phyloP scores from a whole-genome alignment of 108 stramenopile genomes.

The Stephanodiscus minutulus region DNA sequence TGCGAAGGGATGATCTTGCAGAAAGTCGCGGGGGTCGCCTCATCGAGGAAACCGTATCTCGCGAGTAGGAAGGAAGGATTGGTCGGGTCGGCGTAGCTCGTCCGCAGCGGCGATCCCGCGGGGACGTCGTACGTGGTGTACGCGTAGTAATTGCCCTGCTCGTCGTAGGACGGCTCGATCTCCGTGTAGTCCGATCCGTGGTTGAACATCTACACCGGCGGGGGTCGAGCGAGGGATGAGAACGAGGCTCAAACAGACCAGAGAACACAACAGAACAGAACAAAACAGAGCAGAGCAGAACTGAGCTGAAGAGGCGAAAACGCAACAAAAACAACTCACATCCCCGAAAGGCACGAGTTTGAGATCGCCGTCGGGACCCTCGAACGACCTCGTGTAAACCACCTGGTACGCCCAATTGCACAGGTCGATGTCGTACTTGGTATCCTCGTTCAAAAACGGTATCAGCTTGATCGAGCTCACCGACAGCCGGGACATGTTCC shows the following conservation, averaged over 20 bases:
- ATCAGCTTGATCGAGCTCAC: constrained; percentile 25
- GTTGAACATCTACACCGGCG: constrained; percentile 41
- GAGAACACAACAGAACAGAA: not conserved
- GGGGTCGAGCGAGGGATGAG: not conserved
- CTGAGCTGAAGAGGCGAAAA: not conserved
- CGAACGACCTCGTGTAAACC: constrained; percentile 51
- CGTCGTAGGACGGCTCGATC: constrained; percentile 44
- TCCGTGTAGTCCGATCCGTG: constrained; percentile 49
- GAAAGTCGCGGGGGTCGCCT: constrained; percentile 49
- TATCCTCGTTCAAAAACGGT: constrained; percentile 39
- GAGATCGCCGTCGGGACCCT: constrained; percentile 37
- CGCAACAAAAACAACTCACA: constrained; percentile 5
- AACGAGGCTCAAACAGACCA: not conserved
- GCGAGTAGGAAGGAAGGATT: constrained; percentile 63
- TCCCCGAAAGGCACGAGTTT: constrained; percentile 55
- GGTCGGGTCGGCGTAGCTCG: constrained; percentile 60
- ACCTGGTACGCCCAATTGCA: constrained; percentile 57
- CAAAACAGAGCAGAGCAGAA: not conserved
- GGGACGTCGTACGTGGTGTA: constrained; percentile 48
- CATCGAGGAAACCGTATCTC: constrained; percentile 65
- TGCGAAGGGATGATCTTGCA: constrained; percentile 61
- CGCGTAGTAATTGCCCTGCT: constrained; percentile 49
- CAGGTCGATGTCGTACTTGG: constrained; percentile 50
- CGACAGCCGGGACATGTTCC: constrained; percentile 13
- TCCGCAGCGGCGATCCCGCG: constrained; percentile 37